Evolutionary conservation across 768 basidiomycete species (phyloP).

Genomic region (Tricholoma bakamatsutake): DNA sequence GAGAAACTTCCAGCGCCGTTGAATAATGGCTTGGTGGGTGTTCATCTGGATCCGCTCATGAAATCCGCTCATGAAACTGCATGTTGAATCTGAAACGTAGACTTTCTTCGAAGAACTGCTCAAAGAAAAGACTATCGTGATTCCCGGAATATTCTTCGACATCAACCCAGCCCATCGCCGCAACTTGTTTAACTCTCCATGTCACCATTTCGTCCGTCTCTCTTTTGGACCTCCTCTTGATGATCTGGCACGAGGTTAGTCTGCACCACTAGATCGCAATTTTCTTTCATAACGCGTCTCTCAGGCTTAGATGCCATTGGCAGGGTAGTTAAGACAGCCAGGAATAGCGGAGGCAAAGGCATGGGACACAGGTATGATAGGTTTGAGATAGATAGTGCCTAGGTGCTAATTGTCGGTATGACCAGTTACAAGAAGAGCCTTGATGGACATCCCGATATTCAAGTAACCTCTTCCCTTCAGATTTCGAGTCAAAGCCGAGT

Average conservation of each 20-base stretch:
- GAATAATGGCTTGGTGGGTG: slow-evolving; percentile 74
- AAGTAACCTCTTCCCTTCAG: slow-evolving; percentile 11
- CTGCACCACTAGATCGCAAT: not conserved
- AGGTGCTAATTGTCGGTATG: not conserved
- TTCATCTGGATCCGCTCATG: not conserved
- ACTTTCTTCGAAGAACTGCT: slow-evolving; percentile 94
- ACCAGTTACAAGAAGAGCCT: slow-evolving; percentile 27
- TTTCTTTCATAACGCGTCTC: slow-evolving; percentile 3
- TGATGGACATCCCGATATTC: slow-evolving; percentile 12
- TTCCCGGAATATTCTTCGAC: slow-evolving; percentile 89
- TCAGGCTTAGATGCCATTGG: slow-evolving; percentile 82
- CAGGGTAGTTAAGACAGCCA: slow-evolving; percentile 67
- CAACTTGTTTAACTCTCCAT: slow-evolving; percentile 86
- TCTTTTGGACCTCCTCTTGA: slow-evolving; percentile 81
- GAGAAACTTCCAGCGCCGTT: slow-evolving; percentile 73
- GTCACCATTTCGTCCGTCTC: slow-evolving; percentile 84
- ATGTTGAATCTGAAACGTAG: slow-evolving; percentile 22
- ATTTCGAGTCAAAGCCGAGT: slow-evolving; percentile 6
- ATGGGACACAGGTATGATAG: slow-evolving; percentile 59
- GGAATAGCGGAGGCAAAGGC: slow-evolving; percentile 44
- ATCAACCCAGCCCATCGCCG: slow-evolving; percentile 79
- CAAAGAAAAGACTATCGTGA: slow-evolving; percentile 86
- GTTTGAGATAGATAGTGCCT: not conserved
- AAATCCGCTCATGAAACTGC: not conserved
- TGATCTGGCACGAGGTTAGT: slow-evolving; percentile 67